phyloP scores from a whole-genome alignment of 345 rosid species.

The Syzygium oleosum region DNA sequence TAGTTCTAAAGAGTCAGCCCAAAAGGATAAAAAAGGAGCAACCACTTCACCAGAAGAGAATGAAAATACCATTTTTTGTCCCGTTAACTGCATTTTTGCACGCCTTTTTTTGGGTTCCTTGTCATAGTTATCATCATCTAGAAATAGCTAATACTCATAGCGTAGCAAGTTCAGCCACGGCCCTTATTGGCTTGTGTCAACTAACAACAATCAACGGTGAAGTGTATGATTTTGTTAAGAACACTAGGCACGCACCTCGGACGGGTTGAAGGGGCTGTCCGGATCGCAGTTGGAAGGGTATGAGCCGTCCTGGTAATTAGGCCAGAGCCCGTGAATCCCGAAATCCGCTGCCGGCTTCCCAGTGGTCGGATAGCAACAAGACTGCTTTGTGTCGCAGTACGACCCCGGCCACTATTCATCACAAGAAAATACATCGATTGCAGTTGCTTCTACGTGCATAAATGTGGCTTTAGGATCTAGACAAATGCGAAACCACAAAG shows the following conservation, averaged over 20 bases:
- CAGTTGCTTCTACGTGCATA: neutral
- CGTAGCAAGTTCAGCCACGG: neutral
- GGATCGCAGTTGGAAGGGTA: conserved; percentile 82
- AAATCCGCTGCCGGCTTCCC: conserved; percentile 93
- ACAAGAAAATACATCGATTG: neutral
- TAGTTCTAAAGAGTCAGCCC: neutral
- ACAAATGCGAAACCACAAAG: too few species aligned
- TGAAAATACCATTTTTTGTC: neutral
- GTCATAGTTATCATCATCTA: neutral
- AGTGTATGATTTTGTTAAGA: neutral
- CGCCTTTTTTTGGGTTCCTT: neutral
- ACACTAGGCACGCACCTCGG: conserved; percentile 29
- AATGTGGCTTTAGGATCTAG: neutral
- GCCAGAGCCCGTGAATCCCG: conserved; percentile 96
- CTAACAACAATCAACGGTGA: neutral
- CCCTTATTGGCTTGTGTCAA: neutral
- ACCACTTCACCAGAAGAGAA: neutral
- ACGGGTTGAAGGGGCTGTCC: conserved; percentile 31
- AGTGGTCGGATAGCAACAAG: conserved; percentile 76
- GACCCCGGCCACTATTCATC: conserved; percentile 86
- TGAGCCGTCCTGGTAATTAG: conserved; percentile 64
- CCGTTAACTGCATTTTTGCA: neutral
- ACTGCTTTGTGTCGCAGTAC: conserved; percentile 57
- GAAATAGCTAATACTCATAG: neutral
- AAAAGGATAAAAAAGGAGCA: neutral